A percentile compares a stretch with the other conserved stretches of the same genome.
phyloP scores from a whole-genome alignment of 1,284 basidiomycete genomes.

The Volvariella volvacea region DNA sequence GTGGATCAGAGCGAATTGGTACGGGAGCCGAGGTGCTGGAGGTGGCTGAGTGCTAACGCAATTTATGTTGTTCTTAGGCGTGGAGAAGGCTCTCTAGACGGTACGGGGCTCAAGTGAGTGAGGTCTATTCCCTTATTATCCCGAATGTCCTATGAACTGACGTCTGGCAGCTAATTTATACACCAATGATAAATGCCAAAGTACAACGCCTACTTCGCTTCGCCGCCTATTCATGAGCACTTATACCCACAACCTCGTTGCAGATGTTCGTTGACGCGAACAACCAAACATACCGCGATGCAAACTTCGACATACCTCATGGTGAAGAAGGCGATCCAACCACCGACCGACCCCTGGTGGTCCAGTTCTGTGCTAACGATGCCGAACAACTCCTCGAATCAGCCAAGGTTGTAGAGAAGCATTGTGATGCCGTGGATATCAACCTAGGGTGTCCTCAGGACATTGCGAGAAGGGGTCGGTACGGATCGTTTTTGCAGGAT shows the following conservation, averaged over 20 bases:
- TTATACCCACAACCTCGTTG: constrained; percentile 3
- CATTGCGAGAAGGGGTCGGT: constrained; percentile 83
- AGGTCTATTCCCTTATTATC: background rate
- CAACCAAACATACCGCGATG: constrained; percentile 48
- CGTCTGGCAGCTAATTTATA: constrained; percentile 70
- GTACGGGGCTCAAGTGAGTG: constrained; percentile 71
- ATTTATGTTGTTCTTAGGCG: constrained; percentile 40
- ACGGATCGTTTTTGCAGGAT: constrained; percentile 90
- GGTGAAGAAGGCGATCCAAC: constrained; percentile 61
- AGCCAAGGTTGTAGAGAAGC: constrained; percentile 65
- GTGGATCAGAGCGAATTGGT: constrained; percentile 96
- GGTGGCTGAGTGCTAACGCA: background rate
- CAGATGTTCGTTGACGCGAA: constrained; percentile 62
- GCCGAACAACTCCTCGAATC: constrained; percentile 72
- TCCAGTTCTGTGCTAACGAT: constrained; percentile 94
- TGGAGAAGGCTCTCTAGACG: constrained; percentile 88
- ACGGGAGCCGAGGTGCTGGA: constrained; percentile 23
- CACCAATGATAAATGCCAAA: constrained; percentile 97
- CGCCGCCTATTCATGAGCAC: background rate
- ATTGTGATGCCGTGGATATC: constrained; percentile 90
- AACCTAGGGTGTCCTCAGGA: constrained; percentile 97
- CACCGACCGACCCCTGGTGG: constrained; percentile 79
- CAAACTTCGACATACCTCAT: constrained; percentile 62
- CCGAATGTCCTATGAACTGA: background rate
- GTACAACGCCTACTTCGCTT: constrained; percentile 25